Evolutionary conservation across 495 filamentous ascomycete species (phyloP).

Genomic region (Opeltia flavorubescens): DNA sequence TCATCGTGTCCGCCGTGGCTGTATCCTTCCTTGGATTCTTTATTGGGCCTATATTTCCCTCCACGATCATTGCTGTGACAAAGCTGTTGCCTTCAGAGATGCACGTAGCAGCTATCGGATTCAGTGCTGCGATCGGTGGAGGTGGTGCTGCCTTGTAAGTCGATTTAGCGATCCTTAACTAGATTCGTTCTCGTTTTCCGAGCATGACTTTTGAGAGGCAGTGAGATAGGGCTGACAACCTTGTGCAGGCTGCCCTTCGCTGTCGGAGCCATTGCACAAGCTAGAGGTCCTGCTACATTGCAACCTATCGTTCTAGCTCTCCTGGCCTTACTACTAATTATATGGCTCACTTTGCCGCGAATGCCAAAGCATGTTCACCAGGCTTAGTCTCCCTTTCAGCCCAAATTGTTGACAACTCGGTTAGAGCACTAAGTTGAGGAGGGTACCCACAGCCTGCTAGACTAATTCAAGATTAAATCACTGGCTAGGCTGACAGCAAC

Average conservation of each 20-base stretch:
- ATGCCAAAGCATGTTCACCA: constrained; percentile 11
- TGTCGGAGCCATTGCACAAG: constrained; percentile 72
- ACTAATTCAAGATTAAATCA: too few species aligned
- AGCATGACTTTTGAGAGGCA: background rate
- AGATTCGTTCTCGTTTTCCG: background rate
- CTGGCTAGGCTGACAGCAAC: too few species aligned
- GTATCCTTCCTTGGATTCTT: constrained; percentile 62
- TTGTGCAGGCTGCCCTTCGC: constrained; percentile 57
- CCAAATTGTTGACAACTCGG: too few species aligned
- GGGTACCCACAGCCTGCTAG: too few species aligned
- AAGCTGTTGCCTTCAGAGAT: constrained; percentile 65
- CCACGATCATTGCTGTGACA: constrained; percentile 62
- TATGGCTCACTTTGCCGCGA: constrained; percentile 37
- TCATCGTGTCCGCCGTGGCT: constrained; percentile 56
- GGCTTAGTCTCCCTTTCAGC: too few species aligned
- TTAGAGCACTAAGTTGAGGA: too few species aligned
- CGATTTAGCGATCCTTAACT: background rate
- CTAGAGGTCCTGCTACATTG: constrained; percentile 61
- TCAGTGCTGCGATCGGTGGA: constrained; percentile 69
- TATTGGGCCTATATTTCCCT: constrained; percentile 52
- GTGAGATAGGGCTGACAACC: constrained; percentile 1
- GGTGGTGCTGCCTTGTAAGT: constrained; percentile 46
- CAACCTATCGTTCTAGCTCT: constrained; percentile 64
- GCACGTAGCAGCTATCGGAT: constrained; percentile 72
- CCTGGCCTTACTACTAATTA: constrained; percentile 39